Evolutionary conservation across 1,284 basidiomycete genomes (phyloP), one percentile per base, ranked within the genome.

Genomic region (Phellopilus nigrolimitatus): DNA sequence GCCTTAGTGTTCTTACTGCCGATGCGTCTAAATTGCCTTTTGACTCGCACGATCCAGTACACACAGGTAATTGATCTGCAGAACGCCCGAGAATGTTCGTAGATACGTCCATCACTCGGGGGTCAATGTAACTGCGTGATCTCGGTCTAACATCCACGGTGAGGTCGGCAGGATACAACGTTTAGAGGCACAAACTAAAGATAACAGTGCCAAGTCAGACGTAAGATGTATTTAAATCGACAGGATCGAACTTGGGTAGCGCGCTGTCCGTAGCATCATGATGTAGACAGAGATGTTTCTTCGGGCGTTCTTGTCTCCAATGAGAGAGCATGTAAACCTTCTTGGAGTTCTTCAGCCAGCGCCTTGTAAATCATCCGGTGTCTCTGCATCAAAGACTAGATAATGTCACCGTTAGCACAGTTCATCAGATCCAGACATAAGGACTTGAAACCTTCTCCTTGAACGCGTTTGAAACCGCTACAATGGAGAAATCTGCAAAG

Each of bases 261-360:
- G 34, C 12, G 3, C 10, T 3, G 15, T n/a, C n/a, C n/a, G n/a
- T n/a, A n/a, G 10, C 4, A 37, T 37, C 34, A 37, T 15, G 34
- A 17, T 7, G 34, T 15, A 10, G 13, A 6, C 5, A 17, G 10
- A 19, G 40, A 15, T 27, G 36, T n/a, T 19, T 55, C 53, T 25
- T 75, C 73, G 38, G 74, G 70, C 2, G 87, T 88, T 65, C 77
- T 82, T 4, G 88, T 85, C 56, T 79, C 79, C 58, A 91, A 66
- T n/a, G 85, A 85, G 33, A 91, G 69, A 1, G 88, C 82, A 60
- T 91, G 88, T 33, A 91, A 64, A 1, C 87, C 87, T 55, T 76
- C 69, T 25, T 75, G 64, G 39, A 91, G 69, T 61, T 91, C 86
- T 27, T 84, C 80, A 22, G 80, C 73, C 27, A 91, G 71, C 1